These are phyloP conservation scores for Suhomyces sp. DNA, from an alignment of 805 yeast genomes.

Conservation along the genomic window DNA sequence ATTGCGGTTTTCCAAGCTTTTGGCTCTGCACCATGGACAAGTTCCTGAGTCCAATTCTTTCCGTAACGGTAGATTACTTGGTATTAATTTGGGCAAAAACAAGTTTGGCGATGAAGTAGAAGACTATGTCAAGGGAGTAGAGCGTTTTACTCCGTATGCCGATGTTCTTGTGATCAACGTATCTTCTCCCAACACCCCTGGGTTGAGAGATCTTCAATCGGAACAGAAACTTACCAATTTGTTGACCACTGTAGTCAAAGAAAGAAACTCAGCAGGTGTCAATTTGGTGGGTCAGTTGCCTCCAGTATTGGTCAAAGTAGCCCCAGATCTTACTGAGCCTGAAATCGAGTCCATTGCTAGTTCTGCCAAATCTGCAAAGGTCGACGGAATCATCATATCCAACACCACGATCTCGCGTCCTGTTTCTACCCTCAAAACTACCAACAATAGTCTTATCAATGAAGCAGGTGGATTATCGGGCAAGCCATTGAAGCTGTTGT, in stretches of 20 bases:
- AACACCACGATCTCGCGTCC: slow-evolving; percentile 93
- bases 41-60: slow-evolving; percentile 46
- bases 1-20: slow-evolving; percentile 52
- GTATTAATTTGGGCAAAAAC: slow-evolving; percentile 87
- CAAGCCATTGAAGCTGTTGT: slow-evolving; percentile 78
- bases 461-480: slow-evolving; percentile 92
- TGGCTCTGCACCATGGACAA: slow-evolving; percentile 17
- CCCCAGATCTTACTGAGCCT: slow-evolving; percentile 83
- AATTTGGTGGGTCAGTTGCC: slow-evolving; percentile 53
- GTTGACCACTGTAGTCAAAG: slow-evolving; percentile 61
- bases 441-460: slow-evolving; percentile 34
- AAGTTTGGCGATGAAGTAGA: slow-evolving; percentile 86
- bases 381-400: slow-evolving; percentile 90
- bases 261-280: slow-evolving; percentile 52
- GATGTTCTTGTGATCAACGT: slow-evolving; percentile 90
- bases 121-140: slow-evolving; percentile 84
- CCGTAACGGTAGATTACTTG: slow-evolving; percentile 63
- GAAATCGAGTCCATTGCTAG: slow-evolving; percentile 81
- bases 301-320: slow-evolving; percentile 85
- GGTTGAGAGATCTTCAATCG: slow-evolving; percentile 79
- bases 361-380: slow-evolving; percentile 69
- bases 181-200: slow-evolving; percentile 95
- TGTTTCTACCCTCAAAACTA: slow-evolving; percentile 47
- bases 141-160: slow-evolving; percentile 75
- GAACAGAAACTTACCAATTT: slow-evolving; percentile 70